A percentile compares a stretch with the other conserved stretches of the same genome.
Conservation (phyloP, 176 grass and related monocot genomes). For the Ananas comosus region DNA sequence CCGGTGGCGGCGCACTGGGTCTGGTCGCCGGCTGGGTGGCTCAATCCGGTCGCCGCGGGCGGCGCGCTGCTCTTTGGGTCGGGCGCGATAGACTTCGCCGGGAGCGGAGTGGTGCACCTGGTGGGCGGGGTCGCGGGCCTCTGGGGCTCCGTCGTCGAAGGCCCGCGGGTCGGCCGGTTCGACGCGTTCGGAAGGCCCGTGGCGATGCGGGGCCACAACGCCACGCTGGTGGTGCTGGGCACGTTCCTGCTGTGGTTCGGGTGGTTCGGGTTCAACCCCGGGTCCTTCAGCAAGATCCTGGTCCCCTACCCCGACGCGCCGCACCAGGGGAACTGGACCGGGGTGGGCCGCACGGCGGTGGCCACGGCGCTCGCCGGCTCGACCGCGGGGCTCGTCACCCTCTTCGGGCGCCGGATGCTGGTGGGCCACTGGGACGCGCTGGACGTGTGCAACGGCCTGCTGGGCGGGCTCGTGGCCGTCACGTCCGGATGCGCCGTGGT, state of each 20-base stretch:
- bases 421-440: constrained; percentile 19
- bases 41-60: not conserved
- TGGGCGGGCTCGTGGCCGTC: constrained; percentile 17
- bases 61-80: constrained; percentile 15
- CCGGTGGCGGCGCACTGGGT: constrained; percentile 25
- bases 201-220: constrained; percentile 13
- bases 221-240: constrained; percentile 21
- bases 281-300: constrained; percentile 22
- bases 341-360: constrained; percentile 21
- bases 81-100: constrained; percentile 26
- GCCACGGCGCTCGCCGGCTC: constrained; percentile 12
- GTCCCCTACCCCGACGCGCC: constrained; percentile 20
- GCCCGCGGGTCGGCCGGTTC: constrained; percentile 13
- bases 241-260: constrained; percentile 28
- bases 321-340: constrained; percentile 21
- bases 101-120: constrained; percentile 25
- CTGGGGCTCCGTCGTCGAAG: constrained; percentile 23
- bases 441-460: constrained; percentile 18
- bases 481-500: constrained; percentile 25
- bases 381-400: constrained; percentile 12
- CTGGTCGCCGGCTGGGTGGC: constrained; percentile 23
- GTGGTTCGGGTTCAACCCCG: constrained; percentile 28
- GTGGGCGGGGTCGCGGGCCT: constrained; percentile 23
- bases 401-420: constrained; percentile 13
- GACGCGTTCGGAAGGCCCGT: constrained; percentile 11